phyloP scores from a whole-genome alignment of 805 yeast genomes.

The Metschnikowia vanudenii region DNA sequence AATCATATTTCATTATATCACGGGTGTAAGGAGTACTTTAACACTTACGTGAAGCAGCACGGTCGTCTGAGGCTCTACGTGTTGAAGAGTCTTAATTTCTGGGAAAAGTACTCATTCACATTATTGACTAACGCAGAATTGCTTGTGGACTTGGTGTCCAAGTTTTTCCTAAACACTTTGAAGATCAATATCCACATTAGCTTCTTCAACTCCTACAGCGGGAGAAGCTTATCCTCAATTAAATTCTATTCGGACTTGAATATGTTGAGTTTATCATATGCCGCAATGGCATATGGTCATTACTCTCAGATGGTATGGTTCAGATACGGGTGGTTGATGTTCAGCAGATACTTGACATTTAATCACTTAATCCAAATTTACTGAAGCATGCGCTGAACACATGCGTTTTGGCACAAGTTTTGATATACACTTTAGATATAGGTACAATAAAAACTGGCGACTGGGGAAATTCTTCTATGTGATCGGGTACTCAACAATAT shows the following conservation, averaged over 20 bases:
- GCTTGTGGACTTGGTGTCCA: constrained; percentile 38
- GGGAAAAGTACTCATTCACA: constrained; percentile 52
- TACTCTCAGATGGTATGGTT: constrained; percentile 94
- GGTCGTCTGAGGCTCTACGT: constrained; percentile 23
- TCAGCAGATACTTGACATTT: constrained; percentile 73
- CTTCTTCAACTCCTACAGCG: constrained; percentile 27
- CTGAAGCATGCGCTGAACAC: background rate
- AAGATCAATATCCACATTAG: constrained; percentile 38
- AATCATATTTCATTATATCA: constrained; percentile 70
- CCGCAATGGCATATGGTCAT: constrained; percentile 83
- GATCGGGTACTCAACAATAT: no score
- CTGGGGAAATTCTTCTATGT: no score
- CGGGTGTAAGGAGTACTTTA: constrained; percentile 44
- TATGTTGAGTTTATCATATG: constrained; percentile 44
- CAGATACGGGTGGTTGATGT: constrained; percentile 80
- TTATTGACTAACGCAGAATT: constrained; percentile 42
- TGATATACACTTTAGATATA: no score
- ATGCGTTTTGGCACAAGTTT: background rate
- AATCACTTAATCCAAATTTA: constrained; percentile 55
- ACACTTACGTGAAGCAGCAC: constrained; percentile 11
- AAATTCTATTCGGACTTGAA: constrained; percentile 36
- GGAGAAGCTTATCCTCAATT: constrained; percentile 26
- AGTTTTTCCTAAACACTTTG: constrained; percentile 29
- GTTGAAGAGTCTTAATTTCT: constrained; percentile 36
- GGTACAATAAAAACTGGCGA: no score